Evolutionary conservation across 768 basidiomycete species (phyloP).

Genomic region (Pleurotus tuber-regium): DNA sequence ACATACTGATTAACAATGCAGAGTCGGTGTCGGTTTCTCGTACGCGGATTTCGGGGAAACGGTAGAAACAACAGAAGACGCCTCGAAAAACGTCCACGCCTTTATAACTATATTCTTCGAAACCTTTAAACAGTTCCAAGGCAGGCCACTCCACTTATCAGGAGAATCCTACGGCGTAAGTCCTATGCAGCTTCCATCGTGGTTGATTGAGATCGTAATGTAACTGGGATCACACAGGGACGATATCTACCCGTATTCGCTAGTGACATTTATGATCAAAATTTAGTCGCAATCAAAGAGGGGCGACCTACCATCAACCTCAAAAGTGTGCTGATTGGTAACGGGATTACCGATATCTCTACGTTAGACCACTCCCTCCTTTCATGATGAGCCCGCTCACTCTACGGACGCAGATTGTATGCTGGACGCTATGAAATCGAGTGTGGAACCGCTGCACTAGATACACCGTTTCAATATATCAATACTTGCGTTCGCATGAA

Average conservation of each 20-base stretch:
- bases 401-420: constrained; percentile 40
- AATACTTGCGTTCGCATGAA: constrained; percentile 62
- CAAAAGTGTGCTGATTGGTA: constrained; percentile 68
- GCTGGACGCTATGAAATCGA: constrained; percentile 55
- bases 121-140: constrained; percentile 69
- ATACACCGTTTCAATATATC: constrained; percentile 51
- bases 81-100: constrained; percentile 70
- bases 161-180: constrained; percentile 79
- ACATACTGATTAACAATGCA: no score
- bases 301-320: constrained; percentile 64
- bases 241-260: constrained; percentile 76
- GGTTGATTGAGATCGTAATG: constrained; percentile 13
- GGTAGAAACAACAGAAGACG: constrained; percentile 76
- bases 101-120: constrained; percentile 82
- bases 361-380: constrained; percentile 46
- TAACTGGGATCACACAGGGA: constrained; percentile 36
- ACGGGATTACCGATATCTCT: constrained; percentile 48
- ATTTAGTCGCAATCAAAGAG: constrained; percentile 47
- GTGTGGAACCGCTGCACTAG: constrained; percentile 55
- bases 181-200: constrained; percentile 17
- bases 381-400: no score
- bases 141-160: constrained; percentile 66
- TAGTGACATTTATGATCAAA: constrained; percentile 73
- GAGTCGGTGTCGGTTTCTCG: constrained; percentile 70
- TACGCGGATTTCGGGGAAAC: constrained; percentile 69